Percentiles rank a stretch among this genome's conserved stretches.
Conservation (phyloP, 768 basidiomycete genomes). For the Infundibulicybe gibba region DNA sequence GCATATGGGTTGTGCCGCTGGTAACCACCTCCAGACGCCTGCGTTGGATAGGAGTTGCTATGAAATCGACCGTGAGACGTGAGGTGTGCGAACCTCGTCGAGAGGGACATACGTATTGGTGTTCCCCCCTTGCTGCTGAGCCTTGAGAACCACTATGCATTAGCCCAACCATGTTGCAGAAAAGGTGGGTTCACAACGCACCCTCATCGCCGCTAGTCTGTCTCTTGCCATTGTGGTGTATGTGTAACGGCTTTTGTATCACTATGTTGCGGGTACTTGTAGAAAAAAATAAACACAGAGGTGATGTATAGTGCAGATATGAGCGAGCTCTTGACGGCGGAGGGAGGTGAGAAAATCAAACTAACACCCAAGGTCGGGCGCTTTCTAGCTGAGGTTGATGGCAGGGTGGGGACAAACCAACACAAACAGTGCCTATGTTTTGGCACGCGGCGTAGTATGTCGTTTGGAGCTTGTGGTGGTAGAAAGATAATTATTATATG, state of each 20-base stretch:
- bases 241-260: too few species aligned
- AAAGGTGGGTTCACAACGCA: constrained; percentile 28
- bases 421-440: background rate
- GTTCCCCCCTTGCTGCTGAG: constrained; percentile 64
- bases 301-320: too few species aligned
- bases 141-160: constrained; percentile 31
- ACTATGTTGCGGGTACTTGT: too few species aligned
- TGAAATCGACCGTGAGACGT: constrained; percentile 8
- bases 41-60: constrained; percentile 67
- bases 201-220: constrained; percentile 85
- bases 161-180: constrained; percentile 4
- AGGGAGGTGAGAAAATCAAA: too few species aligned
- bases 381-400: constrained; percentile 2
- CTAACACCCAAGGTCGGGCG: background rate
- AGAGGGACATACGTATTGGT: constrained; percentile 39
- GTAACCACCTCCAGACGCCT: constrained; percentile 50
- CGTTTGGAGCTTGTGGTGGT: constrained; percentile 32
- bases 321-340: too few species aligned
- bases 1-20: constrained; percentile 63
- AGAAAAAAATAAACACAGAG: too few species aligned
- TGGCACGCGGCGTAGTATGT: too few species aligned
- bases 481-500: too few species aligned
- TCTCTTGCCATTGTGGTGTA: constrained; percentile 73
- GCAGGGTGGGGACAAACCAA: background rate
- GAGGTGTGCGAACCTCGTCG: constrained; percentile 2